Evolutionary conservation across 768 basidiomycete genomes (phyloP), one percentile per base, ranked within the genome.

Genomic region (Boletus rubroflammeus): DNA sequence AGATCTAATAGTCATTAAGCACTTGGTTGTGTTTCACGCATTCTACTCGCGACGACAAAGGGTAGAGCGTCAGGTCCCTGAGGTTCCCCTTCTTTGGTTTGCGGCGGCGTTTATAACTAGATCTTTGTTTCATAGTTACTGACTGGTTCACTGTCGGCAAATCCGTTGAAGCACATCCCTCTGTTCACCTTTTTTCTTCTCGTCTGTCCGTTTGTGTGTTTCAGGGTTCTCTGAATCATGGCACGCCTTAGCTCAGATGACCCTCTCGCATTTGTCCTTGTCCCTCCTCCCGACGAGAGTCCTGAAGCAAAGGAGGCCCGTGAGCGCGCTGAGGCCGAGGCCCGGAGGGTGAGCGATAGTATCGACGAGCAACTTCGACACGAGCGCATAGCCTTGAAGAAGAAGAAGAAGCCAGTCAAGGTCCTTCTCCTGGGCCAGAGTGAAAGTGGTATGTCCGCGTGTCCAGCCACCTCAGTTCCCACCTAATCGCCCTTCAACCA

Each of bases 371-470:
- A 82, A 67, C 72, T 92, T 40, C 78, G 80, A 47, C 76, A 74
- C 50, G 89, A 90, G 66, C 78, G 73, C 57, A 76, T 78, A 14
- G 75, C 73, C 0, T 71, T 82, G 52, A 84, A 75, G 72, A 83
- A 78, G 71, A 83, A 78, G 67, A 84, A 80, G 71, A 79, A 78
- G 59, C 83, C 88, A 0, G 82, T 90, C 58, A 90, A 88, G 65
- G 74, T 92, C 31, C 73, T 92, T 53, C 75, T 92, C 42, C 78
- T 92, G 6, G 88, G 88, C 17, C 86, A 87, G 68, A 85, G 84
- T 55, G 86, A 88, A 73, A 87, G 85, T 62, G 88, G 78, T 70
- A 51, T 41, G 73, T 67, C 36, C 42, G 13, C 14, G 6, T 23
- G 14, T 51, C 40, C 35, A 25, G 1, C 34, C 38, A 38, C 47